Evolutionary conservation across 495 filamentous ascomycete species (phyloP).

Genomic region (Delitschia confertaspora): DNA sequence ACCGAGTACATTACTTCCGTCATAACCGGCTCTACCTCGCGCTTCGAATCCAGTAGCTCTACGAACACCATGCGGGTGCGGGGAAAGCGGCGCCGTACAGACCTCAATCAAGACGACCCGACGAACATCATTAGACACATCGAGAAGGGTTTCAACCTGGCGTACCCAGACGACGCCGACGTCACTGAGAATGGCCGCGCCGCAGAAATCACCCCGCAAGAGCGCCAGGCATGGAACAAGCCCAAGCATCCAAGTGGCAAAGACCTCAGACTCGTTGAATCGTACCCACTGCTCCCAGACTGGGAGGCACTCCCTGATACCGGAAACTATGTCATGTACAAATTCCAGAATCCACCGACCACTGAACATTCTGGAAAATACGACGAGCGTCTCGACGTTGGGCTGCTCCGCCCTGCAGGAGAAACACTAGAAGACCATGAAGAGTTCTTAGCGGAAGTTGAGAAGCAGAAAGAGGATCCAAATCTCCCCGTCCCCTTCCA

Average conservation of each 20-base stretch:
- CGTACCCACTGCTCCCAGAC: conserved; percentile 77
- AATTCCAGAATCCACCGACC: conserved; percentile 78
- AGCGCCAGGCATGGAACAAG: conserved; percentile 58
- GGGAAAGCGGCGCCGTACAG: conserved; percentile 38
- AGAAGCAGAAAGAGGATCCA: conserved; percentile 56
- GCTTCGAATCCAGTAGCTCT: conserved; percentile 38
- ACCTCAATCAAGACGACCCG: conserved; percentile 64
- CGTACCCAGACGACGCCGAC: conserved; percentile 57
- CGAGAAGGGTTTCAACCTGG: conserved; percentile 76
- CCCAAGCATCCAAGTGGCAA: conserved; percentile 77
- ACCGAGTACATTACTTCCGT: conserved; percentile 91
- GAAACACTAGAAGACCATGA: conserved; percentile 37
- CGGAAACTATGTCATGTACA: conserved; percentile 76
- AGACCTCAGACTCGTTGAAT: conserved; percentile 67
- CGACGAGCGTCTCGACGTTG: conserved; percentile 73
- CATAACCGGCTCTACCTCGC: conserved; percentile 33
- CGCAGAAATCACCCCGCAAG: conserved; percentile 47
- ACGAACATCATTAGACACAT: conserved; percentile 72
- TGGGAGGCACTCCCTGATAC: conserved; percentile 81
- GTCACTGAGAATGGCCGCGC: conserved; percentile 43
- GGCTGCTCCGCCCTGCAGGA: conserved; percentile 61
- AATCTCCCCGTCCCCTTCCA: conserved; percentile 50
- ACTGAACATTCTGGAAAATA: conserved; percentile 45
- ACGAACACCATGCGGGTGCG: conserved; percentile 34
- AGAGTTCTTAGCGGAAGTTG: conserved; percentile 36